phyloP scores from a whole-genome alignment of 257 asterid species.

The Dorcoceras hygrometricum region DNA sequence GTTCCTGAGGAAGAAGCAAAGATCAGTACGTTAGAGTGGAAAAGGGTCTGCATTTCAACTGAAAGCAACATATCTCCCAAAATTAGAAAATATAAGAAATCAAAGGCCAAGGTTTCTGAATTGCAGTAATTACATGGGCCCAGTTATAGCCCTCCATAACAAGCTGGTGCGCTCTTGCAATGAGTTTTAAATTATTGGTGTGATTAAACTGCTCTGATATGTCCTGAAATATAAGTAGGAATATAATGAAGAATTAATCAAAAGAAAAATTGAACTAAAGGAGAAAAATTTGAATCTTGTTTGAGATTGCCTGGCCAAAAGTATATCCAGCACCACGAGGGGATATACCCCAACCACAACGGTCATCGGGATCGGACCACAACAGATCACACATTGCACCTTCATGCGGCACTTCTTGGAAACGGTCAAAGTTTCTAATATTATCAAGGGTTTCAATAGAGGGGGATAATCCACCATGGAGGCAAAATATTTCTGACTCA shows the following conservation, averaged over 20 bases:
- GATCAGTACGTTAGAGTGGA: not conserved
- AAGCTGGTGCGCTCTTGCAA: constrained; percentile 90
- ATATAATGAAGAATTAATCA: constrained; percentile 10
- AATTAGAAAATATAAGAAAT: not conserved
- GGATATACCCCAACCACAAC: constrained; percentile 90
- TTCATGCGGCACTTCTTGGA: constrained; percentile 88
- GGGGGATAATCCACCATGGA: constrained; percentile 85
- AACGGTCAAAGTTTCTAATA: constrained; percentile 75
- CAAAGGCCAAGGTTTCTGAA: not conserved
- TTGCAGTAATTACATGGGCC: constrained; percentile 60
- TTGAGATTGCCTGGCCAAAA: constrained; percentile 62
- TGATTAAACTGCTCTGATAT: constrained; percentile 84
- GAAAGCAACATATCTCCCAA: constrained; percentile 12
- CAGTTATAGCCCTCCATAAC: constrained; percentile 93
- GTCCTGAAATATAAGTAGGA: constrained; percentile 40
- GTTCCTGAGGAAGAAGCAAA: constrained; percentile 46
- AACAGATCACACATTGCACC: constrained; percentile 91
- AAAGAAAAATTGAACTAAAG: not conserved
- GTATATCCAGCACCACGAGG: constrained; percentile 94
- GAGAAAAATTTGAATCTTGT: not conserved
- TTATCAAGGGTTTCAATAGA: constrained; percentile 77
- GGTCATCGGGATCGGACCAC: constrained; percentile 91
- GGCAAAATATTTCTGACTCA: constrained; percentile 81
- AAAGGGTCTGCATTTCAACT: not conserved
- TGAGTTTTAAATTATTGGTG: constrained; percentile 66